phyloP scores from a whole-genome alignment of 805 yeast species.

The Metschnikowia sp. region DNA sequence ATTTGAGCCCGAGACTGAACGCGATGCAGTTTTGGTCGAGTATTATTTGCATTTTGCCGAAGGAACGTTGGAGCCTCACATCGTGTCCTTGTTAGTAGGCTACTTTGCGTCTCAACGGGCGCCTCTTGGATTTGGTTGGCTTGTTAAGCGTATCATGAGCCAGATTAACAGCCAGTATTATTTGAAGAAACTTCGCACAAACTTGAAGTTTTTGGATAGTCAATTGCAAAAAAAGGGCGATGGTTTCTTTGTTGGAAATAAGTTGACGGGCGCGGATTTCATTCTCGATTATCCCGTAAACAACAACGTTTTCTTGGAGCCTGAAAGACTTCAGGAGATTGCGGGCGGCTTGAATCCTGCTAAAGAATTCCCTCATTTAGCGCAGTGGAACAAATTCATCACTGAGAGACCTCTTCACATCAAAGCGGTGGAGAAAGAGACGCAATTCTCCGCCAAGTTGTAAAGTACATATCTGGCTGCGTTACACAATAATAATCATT shows the following conservation, averaged over 20 bases:
- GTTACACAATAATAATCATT: too few species aligned
- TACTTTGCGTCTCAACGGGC: slow-evolving; percentile 24
- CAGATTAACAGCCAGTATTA: slow-evolving; percentile 27
- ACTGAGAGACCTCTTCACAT: slow-evolving; percentile 11
- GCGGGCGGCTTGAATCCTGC: slow-evolving; percentile 9
- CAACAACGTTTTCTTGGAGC: slow-evolving; percentile 16
- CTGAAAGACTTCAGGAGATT: slow-evolving; percentile 4
- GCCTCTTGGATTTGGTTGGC: slow-evolving; percentile 24
- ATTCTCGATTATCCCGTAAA: slow-evolving; percentile 34
- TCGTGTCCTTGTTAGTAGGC: slow-evolving; percentile 24
- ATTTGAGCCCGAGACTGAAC: slow-evolving; percentile 37
- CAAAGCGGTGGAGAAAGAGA: slow-evolving; percentile 7
- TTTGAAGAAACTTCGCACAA: slow-evolving; percentile 21
- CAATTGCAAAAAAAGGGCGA: slow-evolving; percentile 29
- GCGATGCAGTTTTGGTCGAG: slow-evolving; percentile 25
- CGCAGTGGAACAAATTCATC: slow-evolving; percentile 18
- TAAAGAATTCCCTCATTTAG: slow-evolving; percentile 14
- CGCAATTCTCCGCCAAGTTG: slow-evolving; percentile 3
- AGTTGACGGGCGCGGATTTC: slow-evolving; percentile 38
- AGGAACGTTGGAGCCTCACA: slow-evolving; percentile 23
- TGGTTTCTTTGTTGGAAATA: slow-evolving; percentile 37
- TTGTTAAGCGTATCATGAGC: slow-evolving; percentile 22
- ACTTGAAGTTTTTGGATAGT: slow-evolving; percentile 28
- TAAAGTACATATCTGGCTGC: background rate
- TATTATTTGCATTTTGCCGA: slow-evolving; percentile 26